Evolutionary conservation across 768 basidiomycete species (phyloP), one percentile per base, ranked within the genome.

Genomic region (Xerocomellus amylosporus): DNA sequence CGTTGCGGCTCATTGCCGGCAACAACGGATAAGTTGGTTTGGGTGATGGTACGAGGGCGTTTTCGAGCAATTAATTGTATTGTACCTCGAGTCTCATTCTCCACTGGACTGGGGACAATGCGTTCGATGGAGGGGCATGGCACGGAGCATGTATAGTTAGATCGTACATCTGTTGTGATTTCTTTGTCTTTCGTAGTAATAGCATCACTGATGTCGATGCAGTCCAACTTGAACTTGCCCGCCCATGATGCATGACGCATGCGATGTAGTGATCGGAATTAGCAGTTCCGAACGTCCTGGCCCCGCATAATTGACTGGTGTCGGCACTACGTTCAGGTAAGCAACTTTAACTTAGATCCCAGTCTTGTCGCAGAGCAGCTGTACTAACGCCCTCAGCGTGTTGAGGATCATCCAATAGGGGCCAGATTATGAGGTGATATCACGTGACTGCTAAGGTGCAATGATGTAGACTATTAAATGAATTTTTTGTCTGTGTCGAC

Each of bases 1-100:
- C 85, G 40, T 70, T 93, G 50, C 82, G 85, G 45, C 74, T 86
- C 58, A 71, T 77, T 53, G 67, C 74, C 15, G 57, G 59, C 34
- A 56, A 56, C 26, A 60, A 63, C 36, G 44, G 51, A 56, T 63
- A 17, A 50, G 37, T 31, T 40, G 45, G 53, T 22, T 37, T 51
- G 44, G 51, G 39, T 31, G 15, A 37, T 54, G 12, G 30, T 5
- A 28, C 31, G 36, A 15, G 44, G 49, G 15, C 12, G 50, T 44
- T 43, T 45, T 40, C 28, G 58, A 46, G 37, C 31, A 39, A 36
- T 15, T 36, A 30, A 47, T 48, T 53, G 54, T 57, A 37, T 40
- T 53, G 42, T 53, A 54, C 53, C 49, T 51, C 30, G 58, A 48
- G 49, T 49, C 46, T 49, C 37, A 19, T 56, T 64, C 53, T 57